A percentile compares a stretch with the other conserved stretches of the same genome.
These are phyloP conservation scores for Cerioporus squamosus DNA, from an alignment of 1,284 basidiomycete genomes.

Conservation along the genomic window DNA sequence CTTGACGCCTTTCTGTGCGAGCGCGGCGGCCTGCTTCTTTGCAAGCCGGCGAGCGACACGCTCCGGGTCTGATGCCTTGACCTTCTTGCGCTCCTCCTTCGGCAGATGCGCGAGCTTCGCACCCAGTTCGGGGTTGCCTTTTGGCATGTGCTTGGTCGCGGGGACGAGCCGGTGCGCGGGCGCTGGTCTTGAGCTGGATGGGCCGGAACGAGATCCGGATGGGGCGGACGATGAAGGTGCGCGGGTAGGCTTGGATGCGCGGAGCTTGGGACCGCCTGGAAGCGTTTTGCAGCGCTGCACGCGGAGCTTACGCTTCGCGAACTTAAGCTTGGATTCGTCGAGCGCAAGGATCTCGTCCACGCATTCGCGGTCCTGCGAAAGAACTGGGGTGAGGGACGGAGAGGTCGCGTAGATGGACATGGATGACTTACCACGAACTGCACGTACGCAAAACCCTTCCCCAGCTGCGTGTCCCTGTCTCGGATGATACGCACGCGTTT, in stretches of 20 bases:
- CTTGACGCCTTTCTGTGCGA: constrained; percentile 51
- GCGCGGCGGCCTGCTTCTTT: constrained; percentile 82
- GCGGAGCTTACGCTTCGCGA: constrained; percentile 88
- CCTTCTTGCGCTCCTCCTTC: constrained; percentile 86
- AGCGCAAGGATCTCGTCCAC: constrained; percentile 89
- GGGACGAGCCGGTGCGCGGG: constrained; percentile 20
- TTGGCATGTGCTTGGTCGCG: constrained; percentile 48
- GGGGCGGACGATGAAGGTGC: constrained; percentile 12
- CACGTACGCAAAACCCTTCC: constrained; percentile 98
- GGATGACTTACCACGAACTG: constrained; percentile 74
- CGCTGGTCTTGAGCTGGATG: neutral
- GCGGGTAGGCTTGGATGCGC: constrained; percentile 15
- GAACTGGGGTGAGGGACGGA: constrained; percentile 6
- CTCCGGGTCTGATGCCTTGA: constrained; percentile 78
- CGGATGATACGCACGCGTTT: constrained; percentile 86
- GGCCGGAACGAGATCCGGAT: neutral
- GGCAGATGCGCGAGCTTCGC: constrained; percentile 74
- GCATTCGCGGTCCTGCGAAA: constrained; percentile 77
- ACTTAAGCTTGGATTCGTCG: constrained; percentile 76
- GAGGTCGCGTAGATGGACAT: constrained; percentile 1
- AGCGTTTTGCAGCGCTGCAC: constrained; percentile 83
- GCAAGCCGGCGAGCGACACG: constrained; percentile 83
- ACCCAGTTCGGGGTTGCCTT: constrained; percentile 83
- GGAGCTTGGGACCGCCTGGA: constrained; percentile 39
- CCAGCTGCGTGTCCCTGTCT: constrained; percentile 92